These are phyloP conservation scores for Sporothrix globosa DNA, from an alignment of 2,329 filamentous ascomycete species.

Conservation along the genomic window DNA sequence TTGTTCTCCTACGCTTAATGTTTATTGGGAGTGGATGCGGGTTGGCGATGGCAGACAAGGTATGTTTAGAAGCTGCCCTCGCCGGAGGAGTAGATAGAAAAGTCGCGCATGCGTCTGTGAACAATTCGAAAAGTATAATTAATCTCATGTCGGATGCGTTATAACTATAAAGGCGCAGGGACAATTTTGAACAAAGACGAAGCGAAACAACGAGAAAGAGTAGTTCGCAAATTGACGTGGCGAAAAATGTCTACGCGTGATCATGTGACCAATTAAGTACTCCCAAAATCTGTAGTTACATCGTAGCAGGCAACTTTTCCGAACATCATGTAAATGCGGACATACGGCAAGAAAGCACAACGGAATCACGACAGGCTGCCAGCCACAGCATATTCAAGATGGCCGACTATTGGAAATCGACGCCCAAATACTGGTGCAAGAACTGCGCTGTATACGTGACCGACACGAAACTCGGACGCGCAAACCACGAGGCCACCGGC, in stretches of 20 bases:
- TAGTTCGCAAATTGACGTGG: neutral
- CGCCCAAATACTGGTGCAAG: slow-evolving; percentile 97
- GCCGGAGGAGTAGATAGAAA: slow-evolving; percentile 11
- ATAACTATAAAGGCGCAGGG: neutral
- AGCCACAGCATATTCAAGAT: slow-evolving; percentile 54
- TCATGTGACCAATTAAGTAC: slow-evolving; percentile 3
- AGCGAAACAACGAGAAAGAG: neutral
- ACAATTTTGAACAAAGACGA: neutral
- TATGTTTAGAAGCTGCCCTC: neutral
- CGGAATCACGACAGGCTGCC: too few species aligned
- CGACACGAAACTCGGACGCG: slow-evolving; percentile 86
- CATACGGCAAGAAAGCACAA: neutral
- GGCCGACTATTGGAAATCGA: slow-evolving; percentile 99
- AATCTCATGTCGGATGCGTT: neutral
- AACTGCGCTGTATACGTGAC: slow-evolving; percentile 88
- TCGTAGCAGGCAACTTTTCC: neutral
- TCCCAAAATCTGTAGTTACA: neutral
- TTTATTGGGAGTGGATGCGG: neutral
- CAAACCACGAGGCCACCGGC: slow-evolving; percentile 84
- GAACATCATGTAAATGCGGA: neutral
- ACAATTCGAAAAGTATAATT: slow-evolving; percentile 21
- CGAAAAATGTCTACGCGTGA: neutral
- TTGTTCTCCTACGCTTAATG: slow-evolving; percentile 12
- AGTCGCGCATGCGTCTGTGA: neutral
- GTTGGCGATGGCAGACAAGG: neutral